These are phyloP conservation scores for Chrysanthemum makinoi DNA, from an alignment of 129 eudicot species.

Conservation along the genomic window DNA sequence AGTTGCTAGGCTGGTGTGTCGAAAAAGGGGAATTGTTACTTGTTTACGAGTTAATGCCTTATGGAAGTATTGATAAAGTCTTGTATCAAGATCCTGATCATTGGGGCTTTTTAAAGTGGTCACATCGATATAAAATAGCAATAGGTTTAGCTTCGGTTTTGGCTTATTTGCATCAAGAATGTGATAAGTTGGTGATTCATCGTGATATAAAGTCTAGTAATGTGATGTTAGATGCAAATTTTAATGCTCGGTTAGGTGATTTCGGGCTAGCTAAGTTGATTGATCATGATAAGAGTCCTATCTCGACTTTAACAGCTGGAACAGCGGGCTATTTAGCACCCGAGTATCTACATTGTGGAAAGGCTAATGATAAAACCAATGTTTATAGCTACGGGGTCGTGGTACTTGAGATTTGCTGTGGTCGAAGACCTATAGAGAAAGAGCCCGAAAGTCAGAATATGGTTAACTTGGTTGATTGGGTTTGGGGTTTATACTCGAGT, in stretches of 20 bases:
- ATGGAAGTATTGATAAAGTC: constrained; percentile 64
- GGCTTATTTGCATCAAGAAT: too few species aligned
- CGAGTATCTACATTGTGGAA: constrained; percentile 77
- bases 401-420: constrained; percentile 69
- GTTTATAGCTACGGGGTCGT: constrained; percentile 78
- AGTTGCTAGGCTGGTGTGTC: constrained; percentile 74
- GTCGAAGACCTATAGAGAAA: constrained; percentile 69
- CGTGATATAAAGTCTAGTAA: constrained; percentile 26
- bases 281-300: constrained; percentile 61
- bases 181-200: constrained; percentile 73
- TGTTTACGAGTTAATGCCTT: constrained; percentile 76
- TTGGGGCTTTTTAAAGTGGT: too few species aligned
- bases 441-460: constrained; percentile 36
- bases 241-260: constrained; percentile 63
- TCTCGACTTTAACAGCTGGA: constrained; percentile 82
- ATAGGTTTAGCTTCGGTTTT: too few species aligned
- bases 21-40: constrained; percentile 73
- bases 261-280: constrained; percentile 36
- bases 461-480: constrained; percentile 85
- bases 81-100: too few species aligned
- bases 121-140: too few species aligned
- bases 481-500: constrained; percentile 64
- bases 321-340: constrained; percentile 86
- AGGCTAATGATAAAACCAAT: constrained; percentile 70
- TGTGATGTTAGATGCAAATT: constrained; percentile 63